phyloP scores from a whole-genome alignment of 768 basidiomycete species.

The Amanita rubescens region DNA sequence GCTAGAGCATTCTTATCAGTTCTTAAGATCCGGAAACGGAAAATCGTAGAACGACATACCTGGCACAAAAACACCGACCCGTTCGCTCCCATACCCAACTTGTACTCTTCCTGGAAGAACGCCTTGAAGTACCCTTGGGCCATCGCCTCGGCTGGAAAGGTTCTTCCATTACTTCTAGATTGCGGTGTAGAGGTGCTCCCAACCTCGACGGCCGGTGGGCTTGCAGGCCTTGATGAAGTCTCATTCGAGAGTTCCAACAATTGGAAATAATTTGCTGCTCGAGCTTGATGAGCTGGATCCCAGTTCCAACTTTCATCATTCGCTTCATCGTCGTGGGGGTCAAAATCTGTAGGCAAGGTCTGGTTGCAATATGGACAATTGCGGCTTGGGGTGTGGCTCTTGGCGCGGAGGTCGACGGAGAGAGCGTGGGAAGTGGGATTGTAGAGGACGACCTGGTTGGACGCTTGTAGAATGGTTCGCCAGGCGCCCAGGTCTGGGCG shows the following conservation, averaged over 20 bases:
- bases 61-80: constrained; percentile 87
- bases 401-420: constrained; percentile 43
- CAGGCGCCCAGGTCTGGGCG: constrained; percentile 36
- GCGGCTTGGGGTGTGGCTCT: constrained; percentile 14
- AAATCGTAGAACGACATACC: constrained; percentile 32
- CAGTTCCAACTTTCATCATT: constrained; percentile 16
- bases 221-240: constrained; percentile 42
- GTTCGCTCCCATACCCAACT: constrained; percentile 92
- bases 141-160: constrained; percentile 67
- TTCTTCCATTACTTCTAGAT: constrained; percentile 14
- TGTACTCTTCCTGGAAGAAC: constrained; percentile 86
- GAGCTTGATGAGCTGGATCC: constrained; percentile 38
- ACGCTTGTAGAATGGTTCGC: constrained; percentile 77
- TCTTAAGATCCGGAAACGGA: neutral
- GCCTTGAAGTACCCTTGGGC: constrained; percentile 90
- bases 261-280: constrained; percentile 77
- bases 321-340: constrained; percentile 14
- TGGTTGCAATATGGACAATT: constrained; percentile 74
- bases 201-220: constrained; percentile 30
- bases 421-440: constrained; percentile 81
- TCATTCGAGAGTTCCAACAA: constrained; percentile 70
- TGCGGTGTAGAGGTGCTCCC: constrained; percentile 4
- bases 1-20: constrained; percentile 32
- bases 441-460: constrained; percentile 83
- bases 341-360: constrained; percentile 41